phyloP scores from a whole-genome alignment of 495 filamentous ascomycete species.

The Talaromyces liani region DNA sequence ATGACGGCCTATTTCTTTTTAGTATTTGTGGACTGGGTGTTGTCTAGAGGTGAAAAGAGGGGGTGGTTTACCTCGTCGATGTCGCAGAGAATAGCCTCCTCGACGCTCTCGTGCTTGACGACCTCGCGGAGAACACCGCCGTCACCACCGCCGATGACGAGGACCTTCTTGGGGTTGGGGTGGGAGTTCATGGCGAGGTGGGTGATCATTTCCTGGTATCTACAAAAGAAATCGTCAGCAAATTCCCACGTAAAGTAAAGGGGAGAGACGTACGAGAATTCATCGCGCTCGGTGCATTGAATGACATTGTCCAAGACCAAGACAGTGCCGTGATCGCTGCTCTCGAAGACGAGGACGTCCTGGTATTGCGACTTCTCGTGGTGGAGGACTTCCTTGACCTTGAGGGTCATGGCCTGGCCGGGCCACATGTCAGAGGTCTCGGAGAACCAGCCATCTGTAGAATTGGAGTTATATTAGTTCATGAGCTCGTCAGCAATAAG shows the following conservation, averaged over 20 bases:
- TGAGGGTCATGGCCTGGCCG: constrained; percentile 96
- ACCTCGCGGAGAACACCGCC: constrained; percentile 96
- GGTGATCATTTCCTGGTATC: constrained; percentile 99
- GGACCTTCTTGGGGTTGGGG: constrained; percentile 93
- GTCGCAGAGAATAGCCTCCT: constrained; percentile 94
- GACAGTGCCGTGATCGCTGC: constrained; percentile 90
- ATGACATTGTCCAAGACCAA: constrained; percentile 99
- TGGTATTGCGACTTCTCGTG: constrained; percentile 99
- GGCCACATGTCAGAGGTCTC: constrained; percentile 98
- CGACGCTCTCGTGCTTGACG: constrained; percentile 90
- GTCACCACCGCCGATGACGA: constrained; percentile 96
- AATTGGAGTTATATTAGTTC: neutral
- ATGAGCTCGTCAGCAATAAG: no score
- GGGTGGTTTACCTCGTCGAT: constrained; percentile 99
- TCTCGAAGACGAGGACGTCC: constrained; percentile 97
- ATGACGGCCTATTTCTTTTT: constrained; percentile 67
- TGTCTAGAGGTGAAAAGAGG: no score
- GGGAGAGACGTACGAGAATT: constrained; percentile 66
- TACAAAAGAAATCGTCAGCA: constrained; percentile 15
- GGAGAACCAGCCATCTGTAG: constrained; percentile 93
- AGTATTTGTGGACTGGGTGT: neutral
- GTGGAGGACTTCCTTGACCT: constrained; percentile 94
- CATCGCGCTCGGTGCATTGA: constrained; percentile 95
- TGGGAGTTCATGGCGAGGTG: constrained; percentile 98
- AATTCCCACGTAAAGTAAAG: no score